phyloP scores from a whole-genome alignment of 2,329 filamentous ascomycete genomes.

The Xylaria sp. region DNA sequence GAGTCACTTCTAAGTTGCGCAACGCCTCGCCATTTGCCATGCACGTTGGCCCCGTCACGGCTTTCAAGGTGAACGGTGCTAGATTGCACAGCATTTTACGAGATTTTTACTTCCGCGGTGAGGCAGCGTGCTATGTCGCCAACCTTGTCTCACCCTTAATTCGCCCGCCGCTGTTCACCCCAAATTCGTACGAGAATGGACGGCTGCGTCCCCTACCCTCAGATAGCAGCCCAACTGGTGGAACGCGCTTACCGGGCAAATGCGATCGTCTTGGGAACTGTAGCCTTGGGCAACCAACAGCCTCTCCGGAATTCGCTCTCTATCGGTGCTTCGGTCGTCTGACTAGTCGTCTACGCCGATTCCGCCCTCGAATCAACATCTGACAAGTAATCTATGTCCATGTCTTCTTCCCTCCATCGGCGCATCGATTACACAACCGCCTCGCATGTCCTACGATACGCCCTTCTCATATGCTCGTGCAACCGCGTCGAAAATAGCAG shows the following conservation, averaged over 20 bases:
- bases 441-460: slow-evolving; percentile 9
- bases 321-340: neutral
- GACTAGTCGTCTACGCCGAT: slow-evolving; percentile 6
- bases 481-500: slow-evolving; percentile 9
- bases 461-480: neutral
- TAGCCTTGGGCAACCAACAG: slow-evolving; percentile 17
- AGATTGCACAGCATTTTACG: slow-evolving; percentile 29
- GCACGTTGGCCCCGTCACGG: slow-evolving; percentile 23
- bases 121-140: slow-evolving; percentile 24
- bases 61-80: slow-evolving; percentile 16
- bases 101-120: slow-evolving; percentile 19
- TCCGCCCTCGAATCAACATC: slow-evolving; percentile 18
- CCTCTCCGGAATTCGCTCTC: neutral
- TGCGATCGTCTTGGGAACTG: slow-evolving; percentile 1
- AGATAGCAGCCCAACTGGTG: slow-evolving; percentile 15
- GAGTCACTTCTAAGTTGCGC: neutral
- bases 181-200: slow-evolving; percentile 18
- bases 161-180: slow-evolving; percentile 13
- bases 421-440: slow-evolving; percentile 14
- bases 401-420: slow-evolving; percentile 1
- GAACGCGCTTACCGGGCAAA: slow-evolving; percentile 19
- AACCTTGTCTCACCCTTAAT: slow-evolving; percentile 15
- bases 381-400: slow-evolving; percentile 17
- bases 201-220: slow-evolving; percentile 26
- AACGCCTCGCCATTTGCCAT: slow-evolving; percentile 1